Conservation (phyloP, 352 stramenopile genomes). For the Phytopythium litorale region DNA sequence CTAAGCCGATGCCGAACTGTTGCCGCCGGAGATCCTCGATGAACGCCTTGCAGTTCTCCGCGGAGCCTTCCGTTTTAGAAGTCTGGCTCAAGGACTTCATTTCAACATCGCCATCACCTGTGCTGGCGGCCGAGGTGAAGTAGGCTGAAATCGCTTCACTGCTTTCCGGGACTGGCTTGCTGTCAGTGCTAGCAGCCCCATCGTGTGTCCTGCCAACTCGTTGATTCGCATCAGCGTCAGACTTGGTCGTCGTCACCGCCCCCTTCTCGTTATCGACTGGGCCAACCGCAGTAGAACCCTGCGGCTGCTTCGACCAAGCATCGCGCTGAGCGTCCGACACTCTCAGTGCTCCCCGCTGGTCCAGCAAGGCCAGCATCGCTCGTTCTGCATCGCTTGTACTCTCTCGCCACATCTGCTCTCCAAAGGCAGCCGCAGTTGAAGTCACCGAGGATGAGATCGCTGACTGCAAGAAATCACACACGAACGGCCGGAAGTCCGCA, state of each 20-base stretch:
- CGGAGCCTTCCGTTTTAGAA: not conserved
- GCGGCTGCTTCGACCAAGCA: not conserved
- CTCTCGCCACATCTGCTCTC: not conserved
- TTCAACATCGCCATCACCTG: not conserved
- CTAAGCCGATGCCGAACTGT: slow-evolving; percentile 76
- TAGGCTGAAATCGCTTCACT: not conserved
- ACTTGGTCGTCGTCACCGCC: not conserved
- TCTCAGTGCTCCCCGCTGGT: not conserved
- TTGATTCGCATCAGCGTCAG: not conserved
- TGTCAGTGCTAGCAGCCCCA: not conserved
- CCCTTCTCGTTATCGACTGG: not conserved
- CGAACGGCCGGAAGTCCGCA: slow-evolving; percentile 46
- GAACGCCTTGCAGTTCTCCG: slow-evolving; percentile 32
- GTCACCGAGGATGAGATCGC: not conserved
- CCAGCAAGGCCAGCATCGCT: slow-evolving; percentile 3
- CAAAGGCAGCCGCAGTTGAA: not conserved
- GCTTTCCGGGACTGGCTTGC: not conserved
- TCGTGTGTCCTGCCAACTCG: too few relatives aligned
- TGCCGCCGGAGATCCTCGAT: slow-evolving; percentile 62
- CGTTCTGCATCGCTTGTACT: slow-evolving; percentile 3
- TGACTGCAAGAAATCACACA: slow-evolving; percentile 33
- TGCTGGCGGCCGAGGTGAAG: not conserved
- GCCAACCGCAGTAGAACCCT: not conserved
- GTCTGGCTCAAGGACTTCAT: not conserved
- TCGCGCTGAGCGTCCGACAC: not conserved